Percentiles rank a stretch among this genome's conserved stretches.
Conservation (phyloP, 371 early-diverging fungal genomes). For the Saksenaea vasiformis region DNA sequence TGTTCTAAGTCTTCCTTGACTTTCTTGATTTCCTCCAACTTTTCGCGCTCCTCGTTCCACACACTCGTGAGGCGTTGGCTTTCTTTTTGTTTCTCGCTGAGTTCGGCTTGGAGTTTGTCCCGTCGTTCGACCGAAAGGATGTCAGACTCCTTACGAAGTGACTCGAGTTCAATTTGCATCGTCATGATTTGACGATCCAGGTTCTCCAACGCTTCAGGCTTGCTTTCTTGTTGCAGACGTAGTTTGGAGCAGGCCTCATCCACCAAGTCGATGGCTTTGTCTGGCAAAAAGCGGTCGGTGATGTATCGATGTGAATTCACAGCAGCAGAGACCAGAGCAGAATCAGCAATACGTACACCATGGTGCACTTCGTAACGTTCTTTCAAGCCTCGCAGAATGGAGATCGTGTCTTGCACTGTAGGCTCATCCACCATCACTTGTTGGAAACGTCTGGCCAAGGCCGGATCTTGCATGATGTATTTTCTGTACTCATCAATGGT, state of each 20-base stretch:
- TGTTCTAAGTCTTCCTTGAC: slow-evolving; percentile 76
- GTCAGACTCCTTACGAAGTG: slow-evolving; percentile 76
- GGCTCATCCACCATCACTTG: slow-evolving; percentile 72
- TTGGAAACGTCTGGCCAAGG: slow-evolving; percentile 87
- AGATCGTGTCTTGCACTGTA: slow-evolving; percentile 80
- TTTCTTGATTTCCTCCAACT: slow-evolving; percentile 72
- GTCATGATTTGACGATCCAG: slow-evolving; percentile 77
- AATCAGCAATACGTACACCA: slow-evolving; percentile 84
- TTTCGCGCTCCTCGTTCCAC: slow-evolving; percentile 75
- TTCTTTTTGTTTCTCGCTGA: slow-evolving; percentile 68
- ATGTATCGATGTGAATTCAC: slow-evolving; percentile 81
- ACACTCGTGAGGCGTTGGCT: slow-evolving; percentile 58
- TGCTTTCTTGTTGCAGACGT: slow-evolving; percentile 81
- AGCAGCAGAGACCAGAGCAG: slow-evolving; percentile 82
- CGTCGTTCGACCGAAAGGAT: slow-evolving; percentile 70
- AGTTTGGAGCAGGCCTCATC: slow-evolving; percentile 89
- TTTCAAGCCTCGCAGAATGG: slow-evolving; percentile 81
- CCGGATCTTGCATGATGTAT: slow-evolving; percentile 85
- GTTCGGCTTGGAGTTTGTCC: slow-evolving; percentile 62
- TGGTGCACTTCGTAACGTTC: slow-evolving; percentile 88
- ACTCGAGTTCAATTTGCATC: slow-evolving; percentile 75
- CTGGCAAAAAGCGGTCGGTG: slow-evolving; percentile 63
- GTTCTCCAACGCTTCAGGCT: slow-evolving; percentile 77
- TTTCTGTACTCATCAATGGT: slow-evolving; percentile 88
- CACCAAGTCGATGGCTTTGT: slow-evolving; percentile 85